Percentiles rank a stretch among this genome's conserved stretches.
phyloP scores from a whole-genome alignment of 352 stramenopile species.

The Lagenidium sp. region DNA sequence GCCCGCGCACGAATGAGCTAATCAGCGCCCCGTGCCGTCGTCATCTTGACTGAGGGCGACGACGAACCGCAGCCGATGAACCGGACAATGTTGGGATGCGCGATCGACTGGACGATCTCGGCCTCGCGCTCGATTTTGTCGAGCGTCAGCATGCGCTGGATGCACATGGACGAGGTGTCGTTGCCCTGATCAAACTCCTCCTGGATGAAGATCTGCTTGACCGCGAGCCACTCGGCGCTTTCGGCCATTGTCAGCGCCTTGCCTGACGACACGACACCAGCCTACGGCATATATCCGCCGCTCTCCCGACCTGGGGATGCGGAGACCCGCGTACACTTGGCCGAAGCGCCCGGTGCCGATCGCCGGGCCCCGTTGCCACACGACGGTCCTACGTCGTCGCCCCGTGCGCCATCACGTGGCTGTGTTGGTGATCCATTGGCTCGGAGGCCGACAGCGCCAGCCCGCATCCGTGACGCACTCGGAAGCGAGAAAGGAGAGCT shows the following conservation, averaged over 20 bases:
- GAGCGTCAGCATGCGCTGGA: slow-evolving; percentile 40
- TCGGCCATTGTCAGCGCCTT: slow-evolving; percentile 11
- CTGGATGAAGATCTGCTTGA: slow-evolving; percentile 84
- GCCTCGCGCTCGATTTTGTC: slow-evolving; percentile 54
- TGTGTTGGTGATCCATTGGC: neutral
- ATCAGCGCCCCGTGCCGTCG: neutral
- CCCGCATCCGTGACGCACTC: slow-evolving; percentile 17
- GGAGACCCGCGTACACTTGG: slow-evolving; percentile 58
- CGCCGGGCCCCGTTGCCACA: slow-evolving; percentile 57
- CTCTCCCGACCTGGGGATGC: slow-evolving; percentile 35
- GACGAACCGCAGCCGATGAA: slow-evolving; percentile 45
- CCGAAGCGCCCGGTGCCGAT: slow-evolving; percentile 69
- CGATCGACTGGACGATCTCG: slow-evolving; percentile 29
- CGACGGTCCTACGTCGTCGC: slow-evolving; percentile 26
- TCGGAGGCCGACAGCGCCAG: neutral
- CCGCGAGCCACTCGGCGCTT: slow-evolving; percentile 76
- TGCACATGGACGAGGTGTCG: slow-evolving; percentile 45
- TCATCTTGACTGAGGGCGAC: neutral
- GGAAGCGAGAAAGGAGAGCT: slow-evolving; percentile 38
- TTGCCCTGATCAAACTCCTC: slow-evolving; percentile 67
- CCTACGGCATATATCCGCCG: neutral
- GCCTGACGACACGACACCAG: neutral
- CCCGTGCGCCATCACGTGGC: no score
- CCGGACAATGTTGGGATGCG: slow-evolving; percentile 54
- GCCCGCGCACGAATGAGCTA: no score